phyloP scores from a whole-genome alignment of 2,329 filamentous ascomycete genomes.

The Trichoderma koningii region DNA sequence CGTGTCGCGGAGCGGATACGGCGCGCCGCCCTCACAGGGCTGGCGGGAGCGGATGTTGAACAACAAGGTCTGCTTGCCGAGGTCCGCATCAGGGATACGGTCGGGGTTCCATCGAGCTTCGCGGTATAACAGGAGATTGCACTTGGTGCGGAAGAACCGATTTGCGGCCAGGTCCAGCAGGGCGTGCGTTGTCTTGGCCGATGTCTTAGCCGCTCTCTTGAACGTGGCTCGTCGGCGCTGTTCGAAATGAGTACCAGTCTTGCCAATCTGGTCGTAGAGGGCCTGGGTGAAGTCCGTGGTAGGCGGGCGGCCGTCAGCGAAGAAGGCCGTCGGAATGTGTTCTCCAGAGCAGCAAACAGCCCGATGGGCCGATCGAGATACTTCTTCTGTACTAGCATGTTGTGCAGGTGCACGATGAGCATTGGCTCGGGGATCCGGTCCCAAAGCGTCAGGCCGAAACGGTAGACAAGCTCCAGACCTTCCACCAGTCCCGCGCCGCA shows the following conservation, averaged over 20 bases:
- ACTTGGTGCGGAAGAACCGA: conserved; percentile 39
- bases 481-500: conserved; percentile 51
- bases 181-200: not conserved
- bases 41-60: conserved; percentile 33
- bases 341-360: conserved; percentile 38
- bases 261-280: conserved; percentile 27
- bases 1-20: conserved; percentile 27
- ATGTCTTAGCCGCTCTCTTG: too few species aligned
- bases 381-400: conserved; percentile 49
- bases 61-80: conserved; percentile 34
- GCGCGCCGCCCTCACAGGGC: not conserved
- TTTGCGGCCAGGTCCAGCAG: conserved; percentile 29
- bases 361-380: conserved; percentile 41
- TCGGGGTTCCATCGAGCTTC: conserved; percentile 41
- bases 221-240: not conserved
- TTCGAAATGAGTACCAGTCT: not conserved
- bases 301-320: conserved; percentile 19
- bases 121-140: conserved; percentile 37
- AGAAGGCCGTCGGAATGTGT: conserved; percentile 27
- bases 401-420: conserved; percentile 49
- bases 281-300: not conserved
- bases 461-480: conserved; percentile 46
- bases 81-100: conserved; percentile 40
- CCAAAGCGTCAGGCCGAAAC: conserved; percentile 41
- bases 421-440: conserved; percentile 45